Conservation (phyloP, 2,329 filamentous ascomycete species). For the Colletotrichum sp. region DNA sequence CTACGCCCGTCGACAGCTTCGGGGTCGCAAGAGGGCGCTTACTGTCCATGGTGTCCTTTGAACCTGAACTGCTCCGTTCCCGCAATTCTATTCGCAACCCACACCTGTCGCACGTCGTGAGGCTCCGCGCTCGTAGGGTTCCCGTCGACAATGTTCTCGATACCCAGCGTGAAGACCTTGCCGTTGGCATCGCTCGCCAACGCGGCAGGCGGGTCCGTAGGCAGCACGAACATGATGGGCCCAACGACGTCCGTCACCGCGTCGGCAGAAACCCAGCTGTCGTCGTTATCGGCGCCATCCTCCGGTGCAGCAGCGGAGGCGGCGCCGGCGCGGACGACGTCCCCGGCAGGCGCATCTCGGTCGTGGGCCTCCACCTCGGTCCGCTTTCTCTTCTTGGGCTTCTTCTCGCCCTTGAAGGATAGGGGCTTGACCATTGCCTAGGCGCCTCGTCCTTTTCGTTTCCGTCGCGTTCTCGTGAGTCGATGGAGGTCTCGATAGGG, state of each 20-base stretch:
- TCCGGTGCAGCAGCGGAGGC: conserved; percentile 22
- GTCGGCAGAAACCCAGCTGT: conserved; percentile 92
- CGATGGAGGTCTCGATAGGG: neutral
- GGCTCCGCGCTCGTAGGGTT: conserved; percentile 88
- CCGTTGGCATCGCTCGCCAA: conserved; percentile 87
- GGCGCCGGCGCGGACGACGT: conserved; percentile 31
- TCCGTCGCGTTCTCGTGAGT: neutral
- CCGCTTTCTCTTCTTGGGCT: conserved; percentile 89
- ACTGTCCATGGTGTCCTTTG: conserved; percentile 90
- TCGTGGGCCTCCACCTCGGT: conserved; percentile 51
- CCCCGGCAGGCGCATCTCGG: conserved; percentile 19
- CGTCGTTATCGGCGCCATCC: conserved; percentile 64
- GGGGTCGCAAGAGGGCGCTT: conserved; percentile 26
- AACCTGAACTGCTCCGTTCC: conserved; percentile 85
- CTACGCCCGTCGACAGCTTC: neutral
- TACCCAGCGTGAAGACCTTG: conserved; percentile 78
- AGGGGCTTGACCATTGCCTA: conserved; percentile 84
- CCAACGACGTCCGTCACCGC: conserved; percentile 75
- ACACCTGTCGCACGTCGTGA: conserved; percentile 94
- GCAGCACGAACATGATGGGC: conserved; percentile 82
- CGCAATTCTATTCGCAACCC: conserved; percentile 83
- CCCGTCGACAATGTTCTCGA: conserved; percentile 89
- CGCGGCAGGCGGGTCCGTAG: conserved; percentile 74
- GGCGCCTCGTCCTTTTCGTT: neutral
- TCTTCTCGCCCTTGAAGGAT: conserved; percentile 97